These are phyloP conservation scores for Helicocarpus griseus DNA, from an alignment of 2,329 filamentous ascomycete genomes.

Conservation along the genomic window DNA sequence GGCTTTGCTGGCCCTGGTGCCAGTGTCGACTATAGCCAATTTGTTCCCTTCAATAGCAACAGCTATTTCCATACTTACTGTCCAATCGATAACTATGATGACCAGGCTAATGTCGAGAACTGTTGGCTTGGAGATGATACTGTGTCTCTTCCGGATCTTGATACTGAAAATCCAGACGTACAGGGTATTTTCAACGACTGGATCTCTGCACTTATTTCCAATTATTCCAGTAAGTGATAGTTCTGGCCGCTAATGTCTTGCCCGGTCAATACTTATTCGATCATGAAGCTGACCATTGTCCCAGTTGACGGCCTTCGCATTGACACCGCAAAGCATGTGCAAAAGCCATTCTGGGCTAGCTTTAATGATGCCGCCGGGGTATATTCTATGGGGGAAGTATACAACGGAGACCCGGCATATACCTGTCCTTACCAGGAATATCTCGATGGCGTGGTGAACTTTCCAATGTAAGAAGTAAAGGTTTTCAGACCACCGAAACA, in stretches of 20 bases:
- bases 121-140: constrained; percentile 48
- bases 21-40: constrained; percentile 44
- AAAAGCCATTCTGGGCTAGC: constrained; percentile 31
- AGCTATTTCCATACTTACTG: constrained; percentile 55
- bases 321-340: constrained; percentile 41
- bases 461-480: constrained; percentile 31
- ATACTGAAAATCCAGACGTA: constrained; percentile 45
- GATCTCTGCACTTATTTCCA: constrained; percentile 47
- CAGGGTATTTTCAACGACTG: constrained; percentile 47
- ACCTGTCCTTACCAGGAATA: constrained; percentile 36
- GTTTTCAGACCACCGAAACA: constrained; percentile 10
- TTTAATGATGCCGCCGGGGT: constrained; percentile 32
- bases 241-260: neutral
- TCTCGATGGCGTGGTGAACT: constrained; percentile 39
- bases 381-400: constrained; percentile 41
- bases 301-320: constrained; percentile 38
- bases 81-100: constrained; percentile 40
- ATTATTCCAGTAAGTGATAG: constrained; percentile 49
- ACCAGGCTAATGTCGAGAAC: constrained; percentile 35
- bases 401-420: constrained; percentile 26
- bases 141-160: constrained; percentile 51
- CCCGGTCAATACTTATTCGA: neutral
- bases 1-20: constrained; percentile 35
- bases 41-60: constrained; percentile 46
- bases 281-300: neutral